These are phyloP conservation scores for Phenoliferia sp. DNA, from an alignment of 1,284 basidiomycete genomes.

Conservation along the genomic window DNA sequence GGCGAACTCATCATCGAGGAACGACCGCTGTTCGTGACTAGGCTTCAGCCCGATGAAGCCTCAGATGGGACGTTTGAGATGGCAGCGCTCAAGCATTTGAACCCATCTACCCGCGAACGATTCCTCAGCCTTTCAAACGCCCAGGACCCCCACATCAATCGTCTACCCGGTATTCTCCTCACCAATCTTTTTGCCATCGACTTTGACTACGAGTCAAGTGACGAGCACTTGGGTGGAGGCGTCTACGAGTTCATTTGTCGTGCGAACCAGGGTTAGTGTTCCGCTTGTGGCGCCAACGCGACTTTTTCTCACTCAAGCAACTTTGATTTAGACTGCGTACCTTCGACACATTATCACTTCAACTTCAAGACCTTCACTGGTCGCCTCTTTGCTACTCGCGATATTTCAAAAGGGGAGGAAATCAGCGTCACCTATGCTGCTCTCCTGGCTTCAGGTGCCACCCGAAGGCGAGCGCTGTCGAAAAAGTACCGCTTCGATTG, in stretches of 20 bases:
- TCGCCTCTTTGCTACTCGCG: not conserved
- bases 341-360: not conserved
- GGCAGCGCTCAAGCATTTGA: not conserved
- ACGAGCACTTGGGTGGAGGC: not conserved
- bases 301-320: not conserved
- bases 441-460: not conserved
- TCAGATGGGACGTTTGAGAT: not conserved
- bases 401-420: not conserved
- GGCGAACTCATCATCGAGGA: constrained; percentile 1
- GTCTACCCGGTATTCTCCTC: not conserved
- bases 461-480: not conserved
- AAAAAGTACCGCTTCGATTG: not conserved
- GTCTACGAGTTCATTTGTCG: constrained; percentile 2
- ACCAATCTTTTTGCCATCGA: not conserved
- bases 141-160: not conserved
- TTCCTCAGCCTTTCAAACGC: not conserved
- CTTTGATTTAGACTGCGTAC: not conserved
- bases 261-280: not conserved
- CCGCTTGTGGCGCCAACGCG: not conserved
- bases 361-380: not conserved
- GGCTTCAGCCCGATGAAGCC: not conserved
- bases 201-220: not conserved
- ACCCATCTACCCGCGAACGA: not conserved
- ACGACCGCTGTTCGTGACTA: not conserved
- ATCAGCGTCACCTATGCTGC: not conserved